Percentiles rank a stretch among this genome's conserved stretches.
phyloP scores from a whole-genome alignment of 2,329 filamentous ascomycete species.

The Calonectria pteridis region DNA sequence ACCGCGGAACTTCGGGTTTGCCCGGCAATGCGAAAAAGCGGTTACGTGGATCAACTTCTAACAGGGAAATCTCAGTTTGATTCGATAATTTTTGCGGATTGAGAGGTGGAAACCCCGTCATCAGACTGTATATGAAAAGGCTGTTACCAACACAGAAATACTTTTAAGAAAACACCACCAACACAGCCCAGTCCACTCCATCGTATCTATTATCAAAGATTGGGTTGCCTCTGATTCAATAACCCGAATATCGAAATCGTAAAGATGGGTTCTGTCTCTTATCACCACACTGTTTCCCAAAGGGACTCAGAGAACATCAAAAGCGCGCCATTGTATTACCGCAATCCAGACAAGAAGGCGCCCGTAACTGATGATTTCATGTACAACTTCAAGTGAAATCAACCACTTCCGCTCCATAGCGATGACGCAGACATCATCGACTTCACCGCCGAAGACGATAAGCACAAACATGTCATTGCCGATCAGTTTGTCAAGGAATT shows the following conservation, averaged over 20 bases:
- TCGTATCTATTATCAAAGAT: neutral
- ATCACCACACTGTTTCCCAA: neutral
- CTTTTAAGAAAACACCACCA: neutral
- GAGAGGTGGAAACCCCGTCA: no score
- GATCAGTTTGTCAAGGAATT: neutral
- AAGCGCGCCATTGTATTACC: neutral
- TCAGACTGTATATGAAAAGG: neutral
- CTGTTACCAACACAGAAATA: neutral
- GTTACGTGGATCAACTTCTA: neutral
- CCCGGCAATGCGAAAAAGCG: neutral
- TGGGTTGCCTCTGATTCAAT: neutral
- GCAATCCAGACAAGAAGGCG: neutral
- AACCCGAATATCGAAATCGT: neutral
- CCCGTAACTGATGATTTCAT: neutral
- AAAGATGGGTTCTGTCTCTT: neutral
- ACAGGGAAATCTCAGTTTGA: no score
- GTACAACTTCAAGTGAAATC: neutral
- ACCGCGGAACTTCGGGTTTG: neutral
- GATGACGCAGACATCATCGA: neutral
- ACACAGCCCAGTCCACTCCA: neutral
- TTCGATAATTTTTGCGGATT: no score
- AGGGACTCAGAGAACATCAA: neutral
- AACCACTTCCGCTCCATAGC: neutral
- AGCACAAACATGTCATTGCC: neutral
- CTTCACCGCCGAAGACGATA: neutral